A percentile compares a stretch with the other conserved stretches of the same genome.
Evolutionary conservation across 1,139 yeast genomes (phyloP).

Genomic region (Kurtzmaniella quercitrusa): DNA sequence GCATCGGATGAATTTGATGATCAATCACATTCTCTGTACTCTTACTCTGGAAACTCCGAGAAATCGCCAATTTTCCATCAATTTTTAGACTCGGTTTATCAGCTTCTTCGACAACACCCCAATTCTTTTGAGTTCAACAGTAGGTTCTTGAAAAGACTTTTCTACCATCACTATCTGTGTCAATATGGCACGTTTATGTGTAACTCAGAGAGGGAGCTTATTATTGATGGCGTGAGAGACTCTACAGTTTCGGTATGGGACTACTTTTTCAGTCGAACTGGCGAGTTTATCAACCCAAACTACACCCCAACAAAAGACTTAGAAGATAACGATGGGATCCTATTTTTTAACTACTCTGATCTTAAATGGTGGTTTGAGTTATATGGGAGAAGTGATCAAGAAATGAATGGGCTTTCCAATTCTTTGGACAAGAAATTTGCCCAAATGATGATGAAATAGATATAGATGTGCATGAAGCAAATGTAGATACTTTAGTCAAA

Average conservation of each 20-base stretch:
- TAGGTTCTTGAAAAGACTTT: constrained; percentile 73
- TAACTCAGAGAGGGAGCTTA: constrained; percentile 63
- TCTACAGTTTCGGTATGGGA: constrained; percentile 88
- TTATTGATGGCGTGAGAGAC: constrained; percentile 28
- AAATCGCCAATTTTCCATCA: constrained; percentile 93
- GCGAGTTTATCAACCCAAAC: constrained; percentile 60
- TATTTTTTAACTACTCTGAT: constrained; percentile 63
- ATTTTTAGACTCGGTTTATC: constrained; percentile 85
- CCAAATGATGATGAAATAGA: constrained; percentile 23
- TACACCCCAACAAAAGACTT: constrained; percentile 23
- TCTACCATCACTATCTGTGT: constrained; percentile 88
- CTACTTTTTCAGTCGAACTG: constrained; percentile 71
- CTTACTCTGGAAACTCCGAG: constrained; percentile 38
- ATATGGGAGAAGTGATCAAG: constrained; percentile 73
- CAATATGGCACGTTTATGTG: constrained; percentile 90
- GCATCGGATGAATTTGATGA: constrained; percentile 8
- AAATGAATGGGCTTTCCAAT: constrained; percentile 64
- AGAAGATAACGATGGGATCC: constrained; percentile 41
- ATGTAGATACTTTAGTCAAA: no score
- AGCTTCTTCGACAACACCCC: constrained; percentile 69
- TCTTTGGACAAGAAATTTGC: constrained; percentile 42
- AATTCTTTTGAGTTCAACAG: constrained; percentile 80
- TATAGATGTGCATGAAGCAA: not conserved
- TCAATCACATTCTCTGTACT: constrained; percentile 15
- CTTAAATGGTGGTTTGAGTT: constrained; percentile 87